Conservation (phyloP, 2,329 filamentous ascomycete species). For the Alternaria gansuensis region DNA sequence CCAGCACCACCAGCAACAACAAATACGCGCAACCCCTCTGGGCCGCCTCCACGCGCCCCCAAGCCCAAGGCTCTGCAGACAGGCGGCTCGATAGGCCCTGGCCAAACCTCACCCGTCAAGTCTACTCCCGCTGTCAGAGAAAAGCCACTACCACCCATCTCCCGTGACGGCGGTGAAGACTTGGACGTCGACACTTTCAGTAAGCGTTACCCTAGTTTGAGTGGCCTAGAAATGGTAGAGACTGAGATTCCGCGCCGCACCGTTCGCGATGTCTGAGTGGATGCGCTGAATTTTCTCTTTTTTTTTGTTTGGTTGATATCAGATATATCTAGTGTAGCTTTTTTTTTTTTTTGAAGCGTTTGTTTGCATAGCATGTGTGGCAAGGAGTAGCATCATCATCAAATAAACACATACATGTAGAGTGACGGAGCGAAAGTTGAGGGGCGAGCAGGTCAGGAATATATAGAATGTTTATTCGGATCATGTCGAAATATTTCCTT, state of each 20-base stretch:
- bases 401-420: neutral
- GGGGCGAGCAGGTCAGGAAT: neutral
- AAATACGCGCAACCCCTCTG: slow-evolving; percentile 42
- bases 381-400: slow-evolving; percentile 2
- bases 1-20: slow-evolving; percentile 48
- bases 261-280: slow-evolving; percentile 33
- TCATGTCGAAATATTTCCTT: neutral
- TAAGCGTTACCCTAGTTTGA: slow-evolving; percentile 85
- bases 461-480: slow-evolving; percentile 1
- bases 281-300: too few species aligned
- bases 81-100: slow-evolving; percentile 40
- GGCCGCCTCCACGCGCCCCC: slow-evolving; percentile 62
- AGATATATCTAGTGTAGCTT: neutral
- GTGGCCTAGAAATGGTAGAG: slow-evolving; percentile 88
- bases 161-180: slow-evolving; percentile 63
- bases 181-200: slow-evolving; percentile 74
- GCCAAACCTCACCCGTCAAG: slow-evolving; percentile 19
- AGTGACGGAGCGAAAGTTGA: neutral
- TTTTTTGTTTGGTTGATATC: neutral
- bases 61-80: slow-evolving; percentile 69
- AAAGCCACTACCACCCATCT: slow-evolving; percentile 32
- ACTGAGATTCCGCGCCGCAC: slow-evolving; percentile 59
- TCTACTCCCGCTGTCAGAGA: slow-evolving; percentile 22
- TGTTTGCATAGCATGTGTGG: slow-evolving; percentile 17
- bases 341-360: slow-evolving; percentile 9